Conservation (phyloP, 441 rosid species). For the Sinapis alba region DNA sequence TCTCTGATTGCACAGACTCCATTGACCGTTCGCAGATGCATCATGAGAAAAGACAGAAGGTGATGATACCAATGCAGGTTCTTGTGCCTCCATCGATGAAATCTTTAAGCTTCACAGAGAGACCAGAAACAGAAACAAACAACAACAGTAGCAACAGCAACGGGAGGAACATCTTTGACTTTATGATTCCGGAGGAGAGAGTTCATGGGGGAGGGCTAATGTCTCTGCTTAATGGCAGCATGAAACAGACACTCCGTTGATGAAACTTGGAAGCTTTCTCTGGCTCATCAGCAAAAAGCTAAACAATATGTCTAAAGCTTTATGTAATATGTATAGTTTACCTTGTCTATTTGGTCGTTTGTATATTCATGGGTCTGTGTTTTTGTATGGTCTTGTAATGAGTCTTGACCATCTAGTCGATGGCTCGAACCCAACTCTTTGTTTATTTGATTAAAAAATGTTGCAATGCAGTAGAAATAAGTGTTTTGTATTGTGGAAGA, state of each 20-base stretch:
- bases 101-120: slow-evolving; percentile 46
- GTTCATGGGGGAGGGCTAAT: slow-evolving; percentile 95
- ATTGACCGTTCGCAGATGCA: slow-evolving; percentile 42
- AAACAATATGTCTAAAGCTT: slow-evolving; percentile 25
- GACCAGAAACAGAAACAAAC: slow-evolving; percentile 50
- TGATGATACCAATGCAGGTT: slow-evolving; percentile 82
- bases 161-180: slow-evolving; percentile 47
- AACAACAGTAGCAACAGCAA: slow-evolving; percentile 29
- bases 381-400: slow-evolving; percentile 18
- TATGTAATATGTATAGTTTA: slow-evolving; percentile 36
- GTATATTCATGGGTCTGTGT: slow-evolving; percentile 33
- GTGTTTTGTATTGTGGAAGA: too few species aligned
- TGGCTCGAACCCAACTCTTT: slow-evolving; percentile 31
- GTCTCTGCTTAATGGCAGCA: slow-evolving; percentile 78
- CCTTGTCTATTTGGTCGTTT: slow-evolving; percentile 9
- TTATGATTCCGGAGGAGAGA: slow-evolving; percentile 87
- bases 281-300: slow-evolving; percentile 17
- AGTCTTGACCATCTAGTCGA: slow-evolving; percentile 21
- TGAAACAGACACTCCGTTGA: slow-evolving; percentile 59
- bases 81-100: slow-evolving; percentile 94
- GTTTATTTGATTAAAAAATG: slow-evolving; percentile 17
- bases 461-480: slow-evolving; percentile 8
- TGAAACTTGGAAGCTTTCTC: slow-evolving; percentile 47
- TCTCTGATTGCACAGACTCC: slow-evolving; percentile 69
- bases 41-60: slow-evolving; percentile 51